A percentile compares a stretch with the other conserved stretches of the same genome.
These are phyloP conservation scores for Crepidotus variabilis DNA, from an alignment of 768 basidiomycete genomes.

Conservation along the genomic window DNA sequence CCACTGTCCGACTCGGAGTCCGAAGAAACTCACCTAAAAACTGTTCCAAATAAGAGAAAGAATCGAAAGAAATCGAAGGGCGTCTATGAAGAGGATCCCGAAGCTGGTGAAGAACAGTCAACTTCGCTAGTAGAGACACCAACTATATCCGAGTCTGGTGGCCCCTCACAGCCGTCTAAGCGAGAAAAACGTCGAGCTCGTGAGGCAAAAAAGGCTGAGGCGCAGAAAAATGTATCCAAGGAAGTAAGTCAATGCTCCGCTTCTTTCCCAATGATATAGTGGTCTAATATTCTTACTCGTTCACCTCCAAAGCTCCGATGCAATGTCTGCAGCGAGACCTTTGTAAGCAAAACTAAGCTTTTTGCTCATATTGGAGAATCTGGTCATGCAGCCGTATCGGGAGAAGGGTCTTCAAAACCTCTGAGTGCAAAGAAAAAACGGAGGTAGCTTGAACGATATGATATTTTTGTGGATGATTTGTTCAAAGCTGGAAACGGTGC, in stretches of 20 bases:
- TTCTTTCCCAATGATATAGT: not conserved
- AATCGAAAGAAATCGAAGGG: not conserved
- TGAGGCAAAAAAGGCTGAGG: slow-evolving; percentile 67
- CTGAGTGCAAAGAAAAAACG: slow-evolving; percentile 15
- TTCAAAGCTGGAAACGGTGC: too few relatives aligned
- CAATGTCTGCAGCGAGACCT: slow-evolving; percentile 63
- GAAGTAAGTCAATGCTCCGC: slow-evolving; percentile 16
- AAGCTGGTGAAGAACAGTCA: not conserved
- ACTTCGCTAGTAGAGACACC: not conserved
- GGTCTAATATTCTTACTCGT: not conserved
- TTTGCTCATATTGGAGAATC: slow-evolving; percentile 70
- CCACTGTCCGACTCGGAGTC: not conserved
- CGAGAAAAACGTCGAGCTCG: slow-evolving; percentile 76
- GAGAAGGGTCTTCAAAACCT: slow-evolving; percentile 15
- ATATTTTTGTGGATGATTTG: too few relatives aligned
- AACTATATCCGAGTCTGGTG: not conserved
- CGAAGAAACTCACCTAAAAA: not conserved
- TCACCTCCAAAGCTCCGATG: slow-evolving; percentile 51
- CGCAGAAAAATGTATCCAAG: slow-evolving; percentile 23
- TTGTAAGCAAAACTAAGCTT: slow-evolving; percentile 67
- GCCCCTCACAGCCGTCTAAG: slow-evolving; percentile 48
- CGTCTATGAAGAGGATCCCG: too few relatives aligned
- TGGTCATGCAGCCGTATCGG: slow-evolving; percentile 61
- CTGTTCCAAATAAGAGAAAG: not conserved
- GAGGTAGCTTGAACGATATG: not conserved